Base-by-base conservation (phyloP, 2,329 filamentous ascomycete genomes). In the Fusarium sp. region DNA sequence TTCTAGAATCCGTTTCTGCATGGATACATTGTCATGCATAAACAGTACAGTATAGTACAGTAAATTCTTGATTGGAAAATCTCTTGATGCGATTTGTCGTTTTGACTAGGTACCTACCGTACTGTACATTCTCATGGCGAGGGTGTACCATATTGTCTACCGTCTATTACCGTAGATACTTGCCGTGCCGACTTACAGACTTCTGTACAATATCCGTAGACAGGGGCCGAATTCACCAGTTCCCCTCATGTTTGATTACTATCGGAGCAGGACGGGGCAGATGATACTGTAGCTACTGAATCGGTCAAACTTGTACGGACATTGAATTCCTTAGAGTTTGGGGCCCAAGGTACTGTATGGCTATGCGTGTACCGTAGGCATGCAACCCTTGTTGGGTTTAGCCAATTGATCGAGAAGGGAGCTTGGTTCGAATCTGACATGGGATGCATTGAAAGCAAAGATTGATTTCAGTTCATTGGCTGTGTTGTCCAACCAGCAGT, bases 301-400 rank as follows among this genome's bases (percentile, higher is more conserved):
- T 28, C 51, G 31, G n/a, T 21, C 26, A 37, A 28, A 28, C 34
- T 34, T 37, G 41, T 25, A 45, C 65, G 67, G 67, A 70, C 62
- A 70, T 70, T 64, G 62, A 65, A 70, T 70, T 70, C 63, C 67
- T 67, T 70, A 61, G 31, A 39, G 62, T 66, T 66, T 49, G 43
- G 48, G 44, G 28, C 21, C 34, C 28, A 30, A 30, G 28, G 28
- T 51, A 51, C 16, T 45, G 51, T 31, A 31, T 55, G 42, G 44
- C 42, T 41, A 49, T 55, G 57, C 42, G 58, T 45, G 49, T 59
- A 54, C 50, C 34, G 52, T 53, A 62, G 53, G 58, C 50, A 45
- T 59, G 58, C 50, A 53, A 54, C 43, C 62, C 54, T 49, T 39
- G 41, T 59, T 67, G 30, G 46, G 31, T 41, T 46, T 41, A 34